Percentiles rank a stretch among this genome's conserved stretches.
These are phyloP conservation scores for Vitis cinerea DNA, from an alignment of 164 flowering plant species.

Conservation along the genomic window DNA sequence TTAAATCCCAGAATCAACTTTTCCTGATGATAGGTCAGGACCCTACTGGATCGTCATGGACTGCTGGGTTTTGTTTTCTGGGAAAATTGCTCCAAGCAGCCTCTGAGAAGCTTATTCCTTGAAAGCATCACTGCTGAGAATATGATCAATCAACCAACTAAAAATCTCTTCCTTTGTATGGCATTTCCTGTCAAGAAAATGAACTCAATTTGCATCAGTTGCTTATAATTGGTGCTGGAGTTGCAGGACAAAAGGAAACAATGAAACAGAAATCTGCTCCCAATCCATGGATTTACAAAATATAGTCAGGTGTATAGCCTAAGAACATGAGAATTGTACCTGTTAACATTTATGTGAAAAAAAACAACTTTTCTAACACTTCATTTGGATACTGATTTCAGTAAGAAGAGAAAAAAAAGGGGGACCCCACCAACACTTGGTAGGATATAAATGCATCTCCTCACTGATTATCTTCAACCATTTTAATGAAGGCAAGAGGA, in stretches of 20 bases:
- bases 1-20: slow-evolving; percentile 2
- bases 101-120: slow-evolving; percentile 5
- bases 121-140: slow-evolving; percentile 5
- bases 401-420: too few relatives aligned
- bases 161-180: slow-evolving; percentile 60
- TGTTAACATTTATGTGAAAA: too few relatives aligned
- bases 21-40: background rate
- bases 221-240: background rate
- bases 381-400: too few relatives aligned
- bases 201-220: background rate
- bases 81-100: slow-evolving; percentile 11
- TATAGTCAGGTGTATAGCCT: too few relatives aligned
- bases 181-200: slow-evolving; percentile 62
- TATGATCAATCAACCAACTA: slow-evolving; percentile 18
- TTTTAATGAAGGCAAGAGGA: too few relatives aligned
- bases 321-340: too few relatives aligned
- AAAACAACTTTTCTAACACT: too few relatives aligned
- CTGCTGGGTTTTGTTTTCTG: background rate
- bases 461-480: too few relatives aligned
- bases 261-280: background rate
- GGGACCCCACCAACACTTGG: too few relatives aligned
- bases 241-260: background rate
- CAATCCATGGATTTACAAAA: too few relatives aligned
- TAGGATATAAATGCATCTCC: too few relatives aligned
- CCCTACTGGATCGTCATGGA: background rate